phyloP scores from a whole-genome alignment of 106 monocot species.

The Dioscorea zingiberensis region DNA sequence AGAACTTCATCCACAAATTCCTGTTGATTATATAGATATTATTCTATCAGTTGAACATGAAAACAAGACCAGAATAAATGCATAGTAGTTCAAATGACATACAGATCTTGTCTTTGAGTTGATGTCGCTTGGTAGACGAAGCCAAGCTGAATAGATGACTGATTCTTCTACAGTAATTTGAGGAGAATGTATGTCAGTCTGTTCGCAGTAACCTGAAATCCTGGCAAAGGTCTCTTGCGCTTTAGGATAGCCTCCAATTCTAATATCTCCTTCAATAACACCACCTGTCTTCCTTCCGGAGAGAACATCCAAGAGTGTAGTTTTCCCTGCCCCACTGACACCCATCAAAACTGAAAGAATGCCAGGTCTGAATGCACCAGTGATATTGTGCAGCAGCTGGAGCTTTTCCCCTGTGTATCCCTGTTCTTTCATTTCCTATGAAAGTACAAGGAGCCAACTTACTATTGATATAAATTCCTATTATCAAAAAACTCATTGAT shows the following conservation, averaged over 20 bases:
- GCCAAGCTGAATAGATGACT: too few relatives aligned
- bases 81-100: too few relatives aligned
- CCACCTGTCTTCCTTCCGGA: slow-evolving; percentile 87
- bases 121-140: slow-evolving; percentile 20
- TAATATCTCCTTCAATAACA: slow-evolving; percentile 60
- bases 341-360: slow-evolving; percentile 72
- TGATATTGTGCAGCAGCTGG: slow-evolving; percentile 63
- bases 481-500: neutral
- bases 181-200: slow-evolving; percentile 44
- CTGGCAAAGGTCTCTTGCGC: slow-evolving; percentile 68
- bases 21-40: neutral
- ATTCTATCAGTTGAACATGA: too few relatives aligned
- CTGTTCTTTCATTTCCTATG: slow-evolving; percentile 67
- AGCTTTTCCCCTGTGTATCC: slow-evolving; percentile 42
- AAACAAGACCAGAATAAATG: too few relatives aligned
- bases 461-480: too few relatives aligned
- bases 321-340: slow-evolving; percentile 79
- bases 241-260: slow-evolving; percentile 69
- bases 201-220: slow-evolving; percentile 77
- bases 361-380: slow-evolving; percentile 62
- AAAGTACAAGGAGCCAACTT: neutral
- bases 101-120: too few relatives aligned
- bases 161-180: slow-evolving; percentile 10
- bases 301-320: slow-evolving; percentile 79
- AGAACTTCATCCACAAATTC: too few relatives aligned